Conservation (phyloP, 345 rosid genomes). For the Noccaea bulbosa region DNA sequence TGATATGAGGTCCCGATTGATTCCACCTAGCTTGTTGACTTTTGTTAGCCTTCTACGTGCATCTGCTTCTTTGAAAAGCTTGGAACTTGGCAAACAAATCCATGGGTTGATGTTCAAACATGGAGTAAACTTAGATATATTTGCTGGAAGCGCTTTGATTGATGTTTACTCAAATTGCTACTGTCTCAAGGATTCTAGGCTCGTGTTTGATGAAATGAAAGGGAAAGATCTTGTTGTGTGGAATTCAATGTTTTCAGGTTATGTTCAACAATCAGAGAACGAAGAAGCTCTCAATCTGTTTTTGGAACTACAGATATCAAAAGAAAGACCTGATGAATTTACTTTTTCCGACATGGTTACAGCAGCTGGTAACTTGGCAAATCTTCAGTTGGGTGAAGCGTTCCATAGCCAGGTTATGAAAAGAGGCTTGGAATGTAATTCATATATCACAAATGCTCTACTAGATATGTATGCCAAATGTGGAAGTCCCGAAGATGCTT, state of each 20-base stretch:
- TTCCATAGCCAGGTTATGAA: constrained; percentile 62
- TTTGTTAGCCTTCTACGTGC: constrained; percentile 75
- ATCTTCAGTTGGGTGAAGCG: constrained; percentile 66
- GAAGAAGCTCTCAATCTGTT: constrained; percentile 71
- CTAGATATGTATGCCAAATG: constrained; percentile 84
- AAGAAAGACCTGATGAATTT: constrained; percentile 58
- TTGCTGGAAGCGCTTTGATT: constrained; percentile 66
- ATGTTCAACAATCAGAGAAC: constrained; percentile 59
- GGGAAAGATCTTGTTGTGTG: constrained; percentile 77
- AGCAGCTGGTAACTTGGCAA: constrained; percentile 67
- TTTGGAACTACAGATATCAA: constrained; percentile 51
- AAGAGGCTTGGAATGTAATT: constrained; percentile 53
- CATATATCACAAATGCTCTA: constrained; percentile 61
- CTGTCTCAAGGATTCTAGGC: constrained; percentile 60
- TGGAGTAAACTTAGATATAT: constrained; percentile 54
- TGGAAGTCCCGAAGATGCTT: constrained; percentile 66
- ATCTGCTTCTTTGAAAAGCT: constrained; percentile 55
- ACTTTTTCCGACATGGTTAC: constrained; percentile 69
- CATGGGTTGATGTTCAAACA: constrained; percentile 64
- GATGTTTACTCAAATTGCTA: constrained; percentile 69
- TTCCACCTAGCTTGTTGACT: constrained; percentile 67
- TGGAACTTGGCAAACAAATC: constrained; percentile 64
- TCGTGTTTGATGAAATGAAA: constrained; percentile 62
- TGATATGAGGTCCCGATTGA: constrained; percentile 54
- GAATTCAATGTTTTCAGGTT: constrained; percentile 79